Evolutionary conservation across 495 filamentous ascomycete species (phyloP), one percentile per base, ranked within the genome.

Genomic region (Xylaria telfairii): DNA sequence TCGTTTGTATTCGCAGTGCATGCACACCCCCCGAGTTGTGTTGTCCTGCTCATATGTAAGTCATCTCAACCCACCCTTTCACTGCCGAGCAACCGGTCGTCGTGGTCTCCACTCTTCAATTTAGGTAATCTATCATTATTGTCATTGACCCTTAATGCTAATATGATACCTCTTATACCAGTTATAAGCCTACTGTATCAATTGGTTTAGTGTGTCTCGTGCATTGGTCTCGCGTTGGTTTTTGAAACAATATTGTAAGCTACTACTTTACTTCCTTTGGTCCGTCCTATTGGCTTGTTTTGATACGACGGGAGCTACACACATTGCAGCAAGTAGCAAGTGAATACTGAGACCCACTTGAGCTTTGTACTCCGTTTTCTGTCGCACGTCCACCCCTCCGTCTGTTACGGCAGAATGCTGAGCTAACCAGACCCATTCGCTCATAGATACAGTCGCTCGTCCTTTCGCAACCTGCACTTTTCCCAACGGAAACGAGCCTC

Each of bases 371-470:
- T 28, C 37, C 34, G 59, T 42, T 26, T 24, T 39, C 59, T 17
- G 37, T 17, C 28, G 21, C 34, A n/a, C 37, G 32, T 21, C n/a
- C 28, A 21, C 17, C 30, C 32, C 7, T 57, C 56, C 59, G 59
- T 62, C 37, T 62, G 21, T 62, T 62, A 62, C 59, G 59, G 59
- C 21, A 44, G 30, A 26, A 42, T 28, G 59, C 59, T 34, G 59
- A 62, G 21, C 59, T 42, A 24, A 41, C 37, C 2, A 24, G 37
- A 24, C 12, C 34, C 34, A 62, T 42, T 42, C 4, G 34, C n/a
- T 28, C 59, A 41, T 62, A 17, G 34, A 62, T 28, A 62, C n/a
- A n/a, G n/a, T n/a, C n/a, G 59, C 37, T 62, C 59, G 34, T 62
- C 37, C 59, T 42, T 26, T 62, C 59, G 59, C 59, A 62, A 42